These are phyloP conservation scores for Linderina pennispora DNA, from an alignment of 192 early-diverging fungal genomes.

Conservation along the genomic window DNA sequence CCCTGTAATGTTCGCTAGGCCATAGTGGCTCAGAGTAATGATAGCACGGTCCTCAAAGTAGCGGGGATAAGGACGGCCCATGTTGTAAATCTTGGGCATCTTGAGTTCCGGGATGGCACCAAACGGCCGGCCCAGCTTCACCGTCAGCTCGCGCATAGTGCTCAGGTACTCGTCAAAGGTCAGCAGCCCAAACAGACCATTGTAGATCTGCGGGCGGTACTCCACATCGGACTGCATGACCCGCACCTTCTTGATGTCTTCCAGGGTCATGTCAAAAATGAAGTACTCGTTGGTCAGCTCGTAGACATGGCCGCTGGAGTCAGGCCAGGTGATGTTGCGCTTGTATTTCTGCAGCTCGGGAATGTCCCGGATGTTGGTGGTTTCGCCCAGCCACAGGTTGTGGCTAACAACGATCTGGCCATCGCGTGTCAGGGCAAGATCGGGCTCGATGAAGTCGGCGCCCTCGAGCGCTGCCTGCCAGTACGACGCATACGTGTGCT, in stretches of 20 bases:
- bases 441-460: slow-evolving; percentile 44
- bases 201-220: slow-evolving; percentile 36
- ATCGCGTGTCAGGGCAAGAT: slow-evolving; percentile 36
- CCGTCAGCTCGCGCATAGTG: slow-evolving; percentile 22
- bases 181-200: slow-evolving; percentile 27
- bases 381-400: slow-evolving; percentile 41
- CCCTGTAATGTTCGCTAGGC: slow-evolving; percentile 16
- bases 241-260: slow-evolving; percentile 23
- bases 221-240: slow-evolving; percentile 19
- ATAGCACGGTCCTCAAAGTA: slow-evolving; percentile 46
- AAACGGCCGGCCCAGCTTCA: slow-evolving; percentile 19
- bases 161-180: slow-evolving; percentile 45
- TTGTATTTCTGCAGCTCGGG: slow-evolving; percentile 14
- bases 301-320: not conserved
- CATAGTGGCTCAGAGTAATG: slow-evolving; percentile 26
- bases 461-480: slow-evolving; percentile 46
- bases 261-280: slow-evolving; percentile 37
- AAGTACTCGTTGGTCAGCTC: slow-evolving; percentile 35
- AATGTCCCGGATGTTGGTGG: slow-evolving; percentile 25
- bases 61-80: slow-evolving; percentile 14
- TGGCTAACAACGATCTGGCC: slow-evolving; percentile 42
- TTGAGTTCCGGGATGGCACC: slow-evolving; percentile 44
- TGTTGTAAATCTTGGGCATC: slow-evolving; percentile 37
- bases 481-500: slow-evolving; percentile 37
- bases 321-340: slow-evolving; percentile 28